These are phyloP conservation scores for Przewalskia tangutica DNA, from an alignment of 257 asterid genomes.

Conservation along the genomic window DNA sequence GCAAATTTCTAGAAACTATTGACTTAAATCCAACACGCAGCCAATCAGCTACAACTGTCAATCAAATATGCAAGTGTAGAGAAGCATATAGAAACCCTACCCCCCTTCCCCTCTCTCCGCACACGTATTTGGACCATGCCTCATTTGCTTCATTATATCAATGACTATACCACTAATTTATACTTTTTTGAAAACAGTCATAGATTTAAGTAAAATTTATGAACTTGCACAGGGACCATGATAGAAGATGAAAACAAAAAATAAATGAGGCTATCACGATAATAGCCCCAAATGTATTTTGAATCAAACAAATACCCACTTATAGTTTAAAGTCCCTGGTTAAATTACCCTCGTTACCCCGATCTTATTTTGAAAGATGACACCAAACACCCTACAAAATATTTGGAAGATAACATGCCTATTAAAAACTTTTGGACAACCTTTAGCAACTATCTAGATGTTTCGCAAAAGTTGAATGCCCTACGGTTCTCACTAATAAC, in stretches of 20 bases:
- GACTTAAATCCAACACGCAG: background rate
- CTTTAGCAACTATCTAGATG: too few species aligned
- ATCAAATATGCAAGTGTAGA: background rate
- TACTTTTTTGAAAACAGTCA: background rate
- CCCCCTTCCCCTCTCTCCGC: background rate
- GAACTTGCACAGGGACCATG: background rate
- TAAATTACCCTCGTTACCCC: background rate
- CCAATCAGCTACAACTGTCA: background rate
- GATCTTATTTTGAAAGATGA: background rate
- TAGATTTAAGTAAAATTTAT: background rate
- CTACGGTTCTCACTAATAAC: background rate
- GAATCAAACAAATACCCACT: background rate
- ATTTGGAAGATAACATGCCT: background rate
- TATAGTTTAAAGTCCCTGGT: too few species aligned
- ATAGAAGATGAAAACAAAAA: background rate
- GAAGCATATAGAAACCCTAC: background rate
- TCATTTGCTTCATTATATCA: background rate
- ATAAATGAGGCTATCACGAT: background rate
- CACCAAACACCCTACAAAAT: background rate
- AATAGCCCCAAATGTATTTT: background rate
- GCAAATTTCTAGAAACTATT: background rate
- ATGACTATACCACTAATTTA: background rate
- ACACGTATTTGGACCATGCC: background rate
- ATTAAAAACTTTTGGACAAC: too few species aligned
- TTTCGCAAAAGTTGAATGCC: background rate